Conservation (phyloP, 169 alveolate species). For the Plasmodium reichenowi region DNA sequence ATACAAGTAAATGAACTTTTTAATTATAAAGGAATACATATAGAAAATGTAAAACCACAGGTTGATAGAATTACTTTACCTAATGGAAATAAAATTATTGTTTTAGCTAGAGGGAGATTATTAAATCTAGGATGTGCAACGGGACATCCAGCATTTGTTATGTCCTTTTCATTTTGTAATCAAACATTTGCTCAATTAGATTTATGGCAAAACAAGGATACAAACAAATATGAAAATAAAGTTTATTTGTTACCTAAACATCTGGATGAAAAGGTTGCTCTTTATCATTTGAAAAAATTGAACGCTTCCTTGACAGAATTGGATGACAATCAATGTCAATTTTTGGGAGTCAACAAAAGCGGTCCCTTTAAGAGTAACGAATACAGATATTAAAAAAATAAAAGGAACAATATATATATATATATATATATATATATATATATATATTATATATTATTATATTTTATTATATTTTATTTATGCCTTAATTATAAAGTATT, state of each 20-base stretch:
- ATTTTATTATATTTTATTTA: background rate
- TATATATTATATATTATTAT: background rate
- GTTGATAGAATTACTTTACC: conserved; percentile 93
- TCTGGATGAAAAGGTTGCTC: conserved; percentile 98
- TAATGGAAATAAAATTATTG: conserved; percentile 94
- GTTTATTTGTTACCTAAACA: conserved; percentile 96
- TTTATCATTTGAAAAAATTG: conserved; percentile 94
- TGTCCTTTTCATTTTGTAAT: conserved; percentile 98
- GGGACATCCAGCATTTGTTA: conserved; percentile 99
- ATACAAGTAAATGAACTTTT: conserved; percentile 95
- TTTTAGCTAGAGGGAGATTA: conserved; percentile 97
- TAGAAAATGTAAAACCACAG: conserved; percentile 94
- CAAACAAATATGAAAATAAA: conserved; percentile 80
- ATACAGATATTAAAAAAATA: conserved; percentile 91
- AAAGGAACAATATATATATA: background rate
- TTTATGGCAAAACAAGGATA: conserved; percentile 85
- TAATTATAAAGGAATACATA: conserved; percentile 91
- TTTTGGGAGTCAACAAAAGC: conserved; percentile 91
- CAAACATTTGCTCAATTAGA: conserved; percentile 89
- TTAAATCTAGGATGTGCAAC: conserved; percentile 99
- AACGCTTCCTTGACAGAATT: conserved; percentile 95
- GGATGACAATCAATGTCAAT: conserved; percentile 94
- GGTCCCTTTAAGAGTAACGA: conserved; percentile 97
- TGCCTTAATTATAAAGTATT: background rate
- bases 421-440: background rate